Evolutionary conservation across 805 yeast genomes (phyloP), one percentile per base, ranked within the genome.

Genomic region (Candida ipomoeae): DNA sequence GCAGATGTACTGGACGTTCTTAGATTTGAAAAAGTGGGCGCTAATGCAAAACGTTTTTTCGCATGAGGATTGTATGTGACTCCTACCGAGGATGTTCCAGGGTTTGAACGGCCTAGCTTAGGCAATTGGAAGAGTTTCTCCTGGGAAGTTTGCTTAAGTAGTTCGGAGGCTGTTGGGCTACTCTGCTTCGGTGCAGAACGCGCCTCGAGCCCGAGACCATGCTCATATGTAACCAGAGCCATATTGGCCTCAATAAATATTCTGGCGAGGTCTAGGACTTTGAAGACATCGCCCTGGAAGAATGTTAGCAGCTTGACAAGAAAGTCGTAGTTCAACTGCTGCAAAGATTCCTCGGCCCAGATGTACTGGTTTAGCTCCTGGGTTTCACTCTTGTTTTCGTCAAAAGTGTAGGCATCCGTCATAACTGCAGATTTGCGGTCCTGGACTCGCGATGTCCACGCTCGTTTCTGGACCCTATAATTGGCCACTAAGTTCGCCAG

Each of bases 201-300:
- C 11, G 29, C 6, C 26, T 40, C 46, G 23, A 50, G 39, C 6
- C 54, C 54, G 8, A 53, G 40, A 6, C 44, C 33, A 7, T 34
- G 48, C 21, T 51, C 59, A 52, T 54, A 65, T 1, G 78, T 72
- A 23, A 62, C 49, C 10, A 49, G 48, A 1, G 58, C 60, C 11
- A 65, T 66, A 31, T 60, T 54, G 2, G 64, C 52, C 45, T 75
- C 75, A 18, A 67, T 51, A 6, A 71, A 57, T 18, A 65, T 51
- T 1, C 64, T 50, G 7, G 77, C 74, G 11, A 71, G 50, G 2
- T 63, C 57, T 7, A 78, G 48, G 0, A 78, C 78, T 44, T 62
- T 68, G 17, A 55, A 55, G 1, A 73, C 53, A 49, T 79, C 71
- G 3, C 82, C 83, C n/a, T 68, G 53, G 57, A 71, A 79, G 56